Percentiles rank a stretch among this genome's conserved stretches.
phyloP scores from a whole-genome alignment of 495 filamentous ascomycete species.

The Penicillium ucsense region DNA sequence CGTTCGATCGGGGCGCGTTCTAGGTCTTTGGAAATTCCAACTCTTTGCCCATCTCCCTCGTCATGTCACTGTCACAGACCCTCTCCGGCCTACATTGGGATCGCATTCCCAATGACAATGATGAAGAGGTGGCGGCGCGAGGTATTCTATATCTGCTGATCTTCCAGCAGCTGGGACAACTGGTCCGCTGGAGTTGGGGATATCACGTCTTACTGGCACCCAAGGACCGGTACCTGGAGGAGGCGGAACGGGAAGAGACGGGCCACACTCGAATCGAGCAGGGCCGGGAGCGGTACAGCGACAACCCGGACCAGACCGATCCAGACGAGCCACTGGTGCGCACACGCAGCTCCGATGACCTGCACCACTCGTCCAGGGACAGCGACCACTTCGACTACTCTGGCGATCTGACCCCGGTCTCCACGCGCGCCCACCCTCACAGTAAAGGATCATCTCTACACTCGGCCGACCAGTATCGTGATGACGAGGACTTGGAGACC shows the following conservation, averaged over 20 bases:
- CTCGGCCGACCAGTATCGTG: conserved; percentile 4
- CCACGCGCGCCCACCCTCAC: conserved; percentile 24
- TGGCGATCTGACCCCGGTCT: conserved; percentile 34
- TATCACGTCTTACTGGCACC: conserved; percentile 86
- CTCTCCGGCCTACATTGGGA: conserved; percentile 90
- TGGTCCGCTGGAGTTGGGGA: conserved; percentile 96
- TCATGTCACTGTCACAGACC: conserved; percentile 87
- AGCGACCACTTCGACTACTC: conserved; percentile 24
- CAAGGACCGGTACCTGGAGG: conserved; percentile 49
- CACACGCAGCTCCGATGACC: conserved; percentile 21
- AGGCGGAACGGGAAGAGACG: conserved; percentile 44
- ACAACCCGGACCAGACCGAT: conserved; percentile 42
- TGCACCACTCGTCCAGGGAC: conserved; percentile 12
- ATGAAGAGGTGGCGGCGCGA: conserved; percentile 85
- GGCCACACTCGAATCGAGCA: conserved; percentile 47
- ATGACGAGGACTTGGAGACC: conserved; percentile 19
- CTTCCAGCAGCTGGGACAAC: conserved; percentile 93
- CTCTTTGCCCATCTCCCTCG: conserved; percentile 91
- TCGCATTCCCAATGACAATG: conserved; percentile 80
- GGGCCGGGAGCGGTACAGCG: conserved; percentile 54
- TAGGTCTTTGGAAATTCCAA: conserved; percentile 96
- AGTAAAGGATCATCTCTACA: conserved; percentile 24
- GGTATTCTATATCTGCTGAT: conserved; percentile 94
- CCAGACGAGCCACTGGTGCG: conserved; percentile 35
- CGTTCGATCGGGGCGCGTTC: neutral